Evolutionary conservation across 2,329 filamentous ascomycete species (phyloP).

Genomic region (Microsporum ferrugineum): DNA sequence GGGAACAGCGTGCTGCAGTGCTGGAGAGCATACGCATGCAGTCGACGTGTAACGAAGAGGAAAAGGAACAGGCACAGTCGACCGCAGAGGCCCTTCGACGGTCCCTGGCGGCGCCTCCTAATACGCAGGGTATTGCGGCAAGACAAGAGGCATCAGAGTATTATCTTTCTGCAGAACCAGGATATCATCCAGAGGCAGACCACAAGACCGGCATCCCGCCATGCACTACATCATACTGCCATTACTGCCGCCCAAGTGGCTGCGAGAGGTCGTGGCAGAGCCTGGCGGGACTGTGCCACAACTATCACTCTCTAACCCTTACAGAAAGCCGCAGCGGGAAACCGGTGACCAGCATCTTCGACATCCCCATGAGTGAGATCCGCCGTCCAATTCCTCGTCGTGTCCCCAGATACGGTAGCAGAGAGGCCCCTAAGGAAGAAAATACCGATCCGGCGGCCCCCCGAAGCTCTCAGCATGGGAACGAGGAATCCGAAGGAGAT

Average conservation of each 20-base stretch:
- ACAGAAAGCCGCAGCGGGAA: background rate
- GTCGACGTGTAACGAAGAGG: background rate
- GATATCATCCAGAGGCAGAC: background rate
- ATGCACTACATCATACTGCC: background rate
- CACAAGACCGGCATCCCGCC: background rate
- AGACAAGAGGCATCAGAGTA: background rate
- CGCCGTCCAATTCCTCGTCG: background rate
- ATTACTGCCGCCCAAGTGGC: background rate
- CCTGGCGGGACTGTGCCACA: background rate
- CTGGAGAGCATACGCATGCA: constrained; percentile 14
- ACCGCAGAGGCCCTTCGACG: background rate
- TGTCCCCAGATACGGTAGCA: background rate
- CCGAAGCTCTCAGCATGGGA: too few species aligned
- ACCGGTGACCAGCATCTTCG: background rate
- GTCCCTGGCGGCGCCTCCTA: background rate
- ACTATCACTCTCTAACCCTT: background rate
- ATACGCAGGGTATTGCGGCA: background rate
- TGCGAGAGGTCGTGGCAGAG: constrained; percentile 4
- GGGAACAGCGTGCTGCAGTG: constrained; percentile 30
- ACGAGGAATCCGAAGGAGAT: background rate
- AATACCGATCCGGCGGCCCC: too few species aligned
- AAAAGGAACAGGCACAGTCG: background rate
- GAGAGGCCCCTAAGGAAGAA: too few species aligned
- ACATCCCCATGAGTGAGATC: constrained; percentile 3
- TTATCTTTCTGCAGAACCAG: too few species aligned